phyloP scores from a whole-genome alignment of 2,329 filamentous ascomycete species.

The Cytospora mali region DNA sequence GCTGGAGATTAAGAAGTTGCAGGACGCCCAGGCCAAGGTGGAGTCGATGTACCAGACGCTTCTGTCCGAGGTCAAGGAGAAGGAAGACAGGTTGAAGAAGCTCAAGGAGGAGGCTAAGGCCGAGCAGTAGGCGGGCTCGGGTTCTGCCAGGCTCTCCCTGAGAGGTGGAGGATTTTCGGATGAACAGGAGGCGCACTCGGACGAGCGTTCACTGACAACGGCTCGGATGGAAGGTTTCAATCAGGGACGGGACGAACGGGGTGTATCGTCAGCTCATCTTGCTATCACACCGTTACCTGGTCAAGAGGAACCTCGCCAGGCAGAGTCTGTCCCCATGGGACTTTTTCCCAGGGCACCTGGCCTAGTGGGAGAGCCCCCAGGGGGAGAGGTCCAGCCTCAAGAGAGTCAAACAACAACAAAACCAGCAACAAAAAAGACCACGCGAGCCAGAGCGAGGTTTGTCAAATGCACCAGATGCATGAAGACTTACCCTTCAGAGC shows the following conservation, averaged over 20 bases:
- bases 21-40: slow-evolving; percentile 66
- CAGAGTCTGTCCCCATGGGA: neutral
- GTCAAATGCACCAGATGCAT: neutral
- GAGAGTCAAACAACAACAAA: neutral
- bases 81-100: slow-evolving; percentile 62
- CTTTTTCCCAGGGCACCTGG: neutral
- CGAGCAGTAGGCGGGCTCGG: slow-evolving; percentile 29
- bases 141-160: neutral
- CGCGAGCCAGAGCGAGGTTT: too few relatives aligned
- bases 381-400: neutral
- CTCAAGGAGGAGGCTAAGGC: slow-evolving; percentile 58
- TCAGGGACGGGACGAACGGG: neutral
- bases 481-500: too few relatives aligned
- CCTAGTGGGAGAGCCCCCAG: neutral
- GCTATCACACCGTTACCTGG: neutral
- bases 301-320: neutral
- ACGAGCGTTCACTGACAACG: neutral
- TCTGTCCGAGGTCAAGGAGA: slow-evolving; percentile 62
- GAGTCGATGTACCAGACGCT: slow-evolving; percentile 62
- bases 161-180: neutral
- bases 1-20: slow-evolving; percentile 61
- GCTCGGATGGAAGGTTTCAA: neutral
- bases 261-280: neutral
- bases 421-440: neutral
- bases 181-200: neutral